Base-by-base conservation (phyloP, 176 grass and related monocot species). In the Carex scoparia region DNA sequence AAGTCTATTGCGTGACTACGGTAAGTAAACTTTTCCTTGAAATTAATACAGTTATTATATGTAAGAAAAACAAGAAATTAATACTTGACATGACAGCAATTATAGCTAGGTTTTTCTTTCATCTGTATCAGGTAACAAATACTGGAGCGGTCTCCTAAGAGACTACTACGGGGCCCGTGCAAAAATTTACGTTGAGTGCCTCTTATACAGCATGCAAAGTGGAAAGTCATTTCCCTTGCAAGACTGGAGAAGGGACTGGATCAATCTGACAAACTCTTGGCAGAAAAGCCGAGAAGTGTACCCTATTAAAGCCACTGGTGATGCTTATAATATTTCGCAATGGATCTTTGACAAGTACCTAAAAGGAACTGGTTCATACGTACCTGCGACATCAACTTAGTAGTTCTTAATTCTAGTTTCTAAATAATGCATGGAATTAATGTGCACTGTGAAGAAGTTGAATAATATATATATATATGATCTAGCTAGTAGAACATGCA, bases 161-260 rank as follows among this genome's bases (percentile, higher is more conserved):
- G 91, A 90, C 38, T 97, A 97, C 70, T 97, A 97, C 2, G 74
- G 90, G 32, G 91, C 91, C 40, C 89, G 94, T 5, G 91, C 94
- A 14, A 84, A 82, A 72, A 84, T 97, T 67, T 97, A 97, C 83
- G 94, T 97, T 73, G 88, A 94, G 55, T 72, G 90, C 91, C 74
- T 97, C 51, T 51, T 87, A 42, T 27, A 19, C 7, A 94, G 94
- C 88, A 63, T 94, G 89, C 82, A 84, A 85, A 87, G 87, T 44
- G 89, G 84, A 0, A 63, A 79, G n/a, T 72, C 85, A 9, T 97
- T 97, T 35, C 81, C 88, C 0, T 42, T 92, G 18, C 80, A 89
- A 68, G 86, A 92, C 63, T 97, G 94, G 94, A 92, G 94, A 55
- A 86, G 86, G 83, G 90, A 92, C 74, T 97, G 91, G 91, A 88